Conservation (phyloP, 2,329 filamentous ascomycete species). For the Fusarium domesticum region DNA sequence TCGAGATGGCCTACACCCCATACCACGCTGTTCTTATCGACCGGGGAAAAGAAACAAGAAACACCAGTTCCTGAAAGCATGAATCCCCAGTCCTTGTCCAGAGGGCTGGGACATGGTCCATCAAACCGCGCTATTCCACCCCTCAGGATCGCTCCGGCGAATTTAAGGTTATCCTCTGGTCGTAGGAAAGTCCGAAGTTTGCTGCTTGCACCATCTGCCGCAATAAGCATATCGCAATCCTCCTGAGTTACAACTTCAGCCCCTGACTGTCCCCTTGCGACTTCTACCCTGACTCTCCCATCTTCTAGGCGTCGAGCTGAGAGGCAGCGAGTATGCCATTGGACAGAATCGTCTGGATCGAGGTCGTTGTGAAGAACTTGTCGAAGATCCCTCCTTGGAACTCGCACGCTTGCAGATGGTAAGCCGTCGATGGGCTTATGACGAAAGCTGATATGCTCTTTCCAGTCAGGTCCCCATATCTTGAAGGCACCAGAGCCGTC, state of each 20-base stretch:
- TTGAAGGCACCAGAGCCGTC: slow-evolving; percentile 36
- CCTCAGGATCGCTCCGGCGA: slow-evolving; percentile 39
- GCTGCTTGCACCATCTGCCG: slow-evolving; percentile 44
- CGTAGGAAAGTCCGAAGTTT: slow-evolving; percentile 39
- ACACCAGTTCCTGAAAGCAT: slow-evolving; percentile 39
- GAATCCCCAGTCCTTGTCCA: slow-evolving; percentile 41
- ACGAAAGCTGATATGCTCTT: slow-evolving; percentile 32
- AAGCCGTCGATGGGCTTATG: slow-evolving; percentile 32
- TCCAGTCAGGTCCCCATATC: slow-evolving; percentile 41
- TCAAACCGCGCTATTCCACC: slow-evolving; percentile 39
- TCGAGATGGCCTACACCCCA: slow-evolving; percentile 43
- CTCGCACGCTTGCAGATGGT: slow-evolving; percentile 37
- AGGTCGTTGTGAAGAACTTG: slow-evolving; percentile 32
- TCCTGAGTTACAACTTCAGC: slow-evolving; percentile 7
- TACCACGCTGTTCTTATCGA: slow-evolving; percentile 39
- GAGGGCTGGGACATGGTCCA: slow-evolving; percentile 30
- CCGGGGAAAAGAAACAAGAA: slow-evolving; percentile 44
- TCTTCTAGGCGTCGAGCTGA: slow-evolving; percentile 19
- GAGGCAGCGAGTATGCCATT: slow-evolving; percentile 30
- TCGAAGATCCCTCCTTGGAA: slow-evolving; percentile 37
- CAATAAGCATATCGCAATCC: slow-evolving; percentile 43
- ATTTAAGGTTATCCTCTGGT: slow-evolving; percentile 39
- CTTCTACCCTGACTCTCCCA: slow-evolving; percentile 25
- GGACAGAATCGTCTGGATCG: slow-evolving; percentile 15
- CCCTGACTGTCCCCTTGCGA: slow-evolving; percentile 6